A percentile compares a stretch with the other conserved stretches of the same genome.
Evolutionary conservation across 176 grass and related monocot species (phyloP).

Genomic region (Avena eriantha): DNA sequence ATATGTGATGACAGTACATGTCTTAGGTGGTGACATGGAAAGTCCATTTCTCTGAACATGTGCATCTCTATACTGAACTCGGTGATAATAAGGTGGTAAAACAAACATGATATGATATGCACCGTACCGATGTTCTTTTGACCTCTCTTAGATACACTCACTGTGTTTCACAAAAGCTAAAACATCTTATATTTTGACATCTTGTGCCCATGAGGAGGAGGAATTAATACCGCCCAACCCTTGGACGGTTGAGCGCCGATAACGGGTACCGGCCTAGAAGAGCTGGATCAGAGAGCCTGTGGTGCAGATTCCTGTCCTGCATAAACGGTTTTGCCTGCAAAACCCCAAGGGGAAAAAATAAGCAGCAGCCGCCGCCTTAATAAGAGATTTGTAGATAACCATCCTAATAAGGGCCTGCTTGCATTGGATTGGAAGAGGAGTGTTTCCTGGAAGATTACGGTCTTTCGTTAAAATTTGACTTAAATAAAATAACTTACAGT

Average conservation of each 20-base stretch:
- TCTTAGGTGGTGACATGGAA: too few relatives aligned
- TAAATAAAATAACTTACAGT: not conserved
- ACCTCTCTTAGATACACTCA: too few relatives aligned
- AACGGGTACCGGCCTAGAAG: conserved; percentile 65
- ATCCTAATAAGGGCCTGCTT: not conserved
- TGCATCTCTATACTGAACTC: too few relatives aligned
- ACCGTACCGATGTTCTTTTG: too few relatives aligned
- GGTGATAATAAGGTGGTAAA: too few relatives aligned
- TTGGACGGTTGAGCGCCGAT: conserved; percentile 60
- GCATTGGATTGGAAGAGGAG: not conserved
- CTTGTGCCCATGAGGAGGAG: not conserved
- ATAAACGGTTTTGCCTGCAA: conserved; percentile 83
- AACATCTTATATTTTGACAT: too few relatives aligned
- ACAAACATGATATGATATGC: too few relatives aligned
- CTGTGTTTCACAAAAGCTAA: too few relatives aligned
- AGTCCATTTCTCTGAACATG: too few relatives aligned
- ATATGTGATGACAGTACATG: too few relatives aligned
- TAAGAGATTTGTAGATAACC: not conserved
- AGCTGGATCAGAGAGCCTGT: conserved; percentile 65
- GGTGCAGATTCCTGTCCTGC: conserved; percentile 68
- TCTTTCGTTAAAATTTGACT: not conserved
- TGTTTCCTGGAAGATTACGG: not conserved
- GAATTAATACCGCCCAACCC: not conserved
- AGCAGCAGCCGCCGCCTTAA: not conserved
- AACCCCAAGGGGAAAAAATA: not conserved